Evolutionary conservation across 768 basidiomycete genomes (phyloP).

Genomic region (Brasilioporus rufonigricans): DNA sequence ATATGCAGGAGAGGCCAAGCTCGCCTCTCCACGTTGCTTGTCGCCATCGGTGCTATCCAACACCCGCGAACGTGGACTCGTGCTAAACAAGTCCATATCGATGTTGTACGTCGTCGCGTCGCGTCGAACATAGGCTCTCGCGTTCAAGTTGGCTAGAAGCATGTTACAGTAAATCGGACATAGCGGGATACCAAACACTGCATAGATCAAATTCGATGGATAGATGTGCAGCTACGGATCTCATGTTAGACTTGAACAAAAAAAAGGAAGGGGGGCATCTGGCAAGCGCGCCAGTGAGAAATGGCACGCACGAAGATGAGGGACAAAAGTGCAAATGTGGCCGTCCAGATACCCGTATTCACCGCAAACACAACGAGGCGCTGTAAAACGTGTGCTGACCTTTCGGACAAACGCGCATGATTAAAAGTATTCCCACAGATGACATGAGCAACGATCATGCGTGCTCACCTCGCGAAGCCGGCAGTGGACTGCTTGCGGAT

Average conservation of each 20-base stretch:
- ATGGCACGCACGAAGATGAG: conserved; percentile 7
- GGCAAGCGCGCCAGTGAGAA: not conserved
- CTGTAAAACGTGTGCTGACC: conserved; percentile 3
- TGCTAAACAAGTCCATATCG: no score
- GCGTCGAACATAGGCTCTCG: no score
- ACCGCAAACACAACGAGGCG: conserved; percentile 15
- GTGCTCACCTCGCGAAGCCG: not conserved
- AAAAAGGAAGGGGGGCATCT: no score
- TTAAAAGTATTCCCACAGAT: no score
- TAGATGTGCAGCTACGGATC: not conserved
- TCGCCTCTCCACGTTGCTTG: not conserved
- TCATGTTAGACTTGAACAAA: not conserved
- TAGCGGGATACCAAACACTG: conserved; percentile 2
- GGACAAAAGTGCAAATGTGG: conserved; percentile 33
- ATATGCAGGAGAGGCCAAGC: no score
- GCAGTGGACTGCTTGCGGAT: not conserved
- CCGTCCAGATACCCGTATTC: conserved; percentile 43
- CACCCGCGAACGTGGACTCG: not conserved
- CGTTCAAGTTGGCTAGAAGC: no score
- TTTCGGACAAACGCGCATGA: not conserved
- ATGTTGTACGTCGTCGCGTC: no score
- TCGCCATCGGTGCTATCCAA: no score
- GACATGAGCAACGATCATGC: not conserved
- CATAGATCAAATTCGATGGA: not conserved
- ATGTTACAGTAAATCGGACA: conserved; percentile 7